Conservation (phyloP, 306 rosid species). For the Inga laurina region DNA sequence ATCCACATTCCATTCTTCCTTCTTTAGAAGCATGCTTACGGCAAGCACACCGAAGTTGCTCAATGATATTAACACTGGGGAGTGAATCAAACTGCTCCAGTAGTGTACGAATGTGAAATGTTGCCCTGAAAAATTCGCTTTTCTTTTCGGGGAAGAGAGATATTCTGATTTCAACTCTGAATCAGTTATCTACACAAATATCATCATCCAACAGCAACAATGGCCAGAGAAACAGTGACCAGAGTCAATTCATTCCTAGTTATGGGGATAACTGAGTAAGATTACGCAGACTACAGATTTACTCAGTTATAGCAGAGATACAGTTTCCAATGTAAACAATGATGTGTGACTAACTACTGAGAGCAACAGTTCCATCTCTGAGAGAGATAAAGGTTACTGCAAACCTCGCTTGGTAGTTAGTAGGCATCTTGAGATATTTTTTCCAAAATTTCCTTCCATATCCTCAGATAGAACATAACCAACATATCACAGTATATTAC, state of each 20-base stretch:
- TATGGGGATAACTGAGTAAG: slow-evolving; percentile 2
- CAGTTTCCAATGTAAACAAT: background rate
- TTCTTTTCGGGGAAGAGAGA: background rate
- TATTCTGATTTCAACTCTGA: background rate
- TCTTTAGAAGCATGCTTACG: background rate
- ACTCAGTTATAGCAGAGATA: slow-evolving; percentile 12
- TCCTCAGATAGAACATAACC: slow-evolving; percentile 68
- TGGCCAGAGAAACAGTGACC: slow-evolving; percentile 19
- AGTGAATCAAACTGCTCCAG: background rate
- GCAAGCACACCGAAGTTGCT: background rate
- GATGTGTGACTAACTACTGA: slow-evolving; percentile 19
- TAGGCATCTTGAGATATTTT: slow-evolving; percentile 56
- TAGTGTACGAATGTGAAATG: background rate
- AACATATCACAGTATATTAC: slow-evolving; percentile 52
- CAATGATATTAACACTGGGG: background rate
- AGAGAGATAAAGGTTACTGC: slow-evolving; percentile 54
- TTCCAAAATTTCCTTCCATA: slow-evolving; percentile 58
- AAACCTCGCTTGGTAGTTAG: slow-evolving; percentile 58
- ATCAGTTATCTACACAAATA: slow-evolving; percentile 14
- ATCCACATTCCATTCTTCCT: background rate
- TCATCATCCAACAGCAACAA: slow-evolving; percentile 21
- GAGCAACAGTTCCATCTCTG: slow-evolving; percentile 48
- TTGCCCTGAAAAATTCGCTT: background rate
- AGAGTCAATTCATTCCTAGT: background rate
- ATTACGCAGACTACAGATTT: slow-evolving; percentile 16